phyloP scores from a whole-genome alignment of 192 early-diverging fungal genomes.

The Backusella psychrophila region DNA sequence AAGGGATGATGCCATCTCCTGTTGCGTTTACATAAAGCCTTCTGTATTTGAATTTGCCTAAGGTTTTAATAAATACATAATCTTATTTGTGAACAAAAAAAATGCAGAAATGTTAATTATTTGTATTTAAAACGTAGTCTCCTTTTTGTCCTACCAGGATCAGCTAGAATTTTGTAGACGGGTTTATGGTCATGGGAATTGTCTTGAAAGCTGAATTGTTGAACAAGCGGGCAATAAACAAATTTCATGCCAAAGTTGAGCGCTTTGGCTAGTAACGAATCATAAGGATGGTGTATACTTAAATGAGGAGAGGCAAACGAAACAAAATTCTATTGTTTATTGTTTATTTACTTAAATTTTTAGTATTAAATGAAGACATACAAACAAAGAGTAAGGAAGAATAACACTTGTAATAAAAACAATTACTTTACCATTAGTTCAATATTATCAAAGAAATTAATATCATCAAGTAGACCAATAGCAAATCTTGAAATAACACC shows the following conservation, averaged over 20 bases:
- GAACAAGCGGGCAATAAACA: background rate
- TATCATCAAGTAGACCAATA: background rate
- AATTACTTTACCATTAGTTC: background rate
- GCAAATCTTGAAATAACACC: constrained; percentile 2
- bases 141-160: background rate
- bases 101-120: background rate
- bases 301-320: background rate
- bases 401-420: background rate
- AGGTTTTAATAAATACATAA: background rate
- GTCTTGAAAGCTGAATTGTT: background rate
- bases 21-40: constrained; percentile 1
- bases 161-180: background rate
- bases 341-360: background rate
- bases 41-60: background rate
- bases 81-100: background rate
- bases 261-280: background rate
- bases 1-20: background rate
- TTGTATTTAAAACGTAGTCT: background rate
- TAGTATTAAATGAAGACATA: background rate
- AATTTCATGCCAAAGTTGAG: background rate
- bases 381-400: background rate
- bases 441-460: background rate
- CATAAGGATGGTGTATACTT: background rate
- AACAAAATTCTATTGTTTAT: background rate
- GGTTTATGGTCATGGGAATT: background rate